Percentiles rank a stretch among this genome's conserved stretches.
Conservation (phyloP, 148 eudicot species). For the Fagopyrum esculentum region DNA sequence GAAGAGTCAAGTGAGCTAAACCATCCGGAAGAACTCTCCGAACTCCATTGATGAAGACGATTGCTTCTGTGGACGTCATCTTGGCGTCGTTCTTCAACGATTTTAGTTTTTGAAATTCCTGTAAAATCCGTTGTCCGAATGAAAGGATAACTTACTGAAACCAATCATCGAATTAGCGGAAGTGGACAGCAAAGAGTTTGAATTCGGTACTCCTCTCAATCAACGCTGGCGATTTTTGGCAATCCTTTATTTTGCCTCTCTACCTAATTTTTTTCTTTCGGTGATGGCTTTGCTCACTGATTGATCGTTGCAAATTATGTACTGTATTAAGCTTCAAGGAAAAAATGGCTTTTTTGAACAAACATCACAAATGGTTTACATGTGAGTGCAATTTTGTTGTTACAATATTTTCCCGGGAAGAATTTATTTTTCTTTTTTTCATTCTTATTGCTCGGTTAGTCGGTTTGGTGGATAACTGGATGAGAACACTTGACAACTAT, state of each 20-base stretch:
- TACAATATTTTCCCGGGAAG: no score
- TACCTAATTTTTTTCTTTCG: no score
- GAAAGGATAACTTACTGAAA: not conserved
- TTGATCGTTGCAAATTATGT: no score
- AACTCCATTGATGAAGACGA: constrained; percentile 77
- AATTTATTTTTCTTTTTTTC: no score
- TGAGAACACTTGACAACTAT: no score
- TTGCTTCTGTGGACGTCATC: constrained; percentile 46
- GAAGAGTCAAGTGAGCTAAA: constrained; percentile 84
- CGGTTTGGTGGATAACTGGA: no score
- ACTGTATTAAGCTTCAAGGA: no score
- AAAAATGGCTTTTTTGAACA: no score
- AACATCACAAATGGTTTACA: no score
- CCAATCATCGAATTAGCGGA: not conserved
- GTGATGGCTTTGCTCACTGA: no score
- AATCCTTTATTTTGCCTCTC: not conserved
- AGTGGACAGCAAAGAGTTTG: not conserved
- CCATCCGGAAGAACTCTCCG: constrained; percentile 81
- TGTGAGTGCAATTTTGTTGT: no score
- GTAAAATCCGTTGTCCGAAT: not conserved
- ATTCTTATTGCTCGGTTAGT: no score
- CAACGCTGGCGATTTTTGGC: not conserved
- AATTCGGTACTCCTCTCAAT: not conserved
- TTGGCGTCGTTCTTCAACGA: constrained; percentile 48
- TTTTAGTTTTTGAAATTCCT: constrained; percentile 39